These are phyloP conservation scores for Sextonia rubra DNA, from an alignment of 164 flowering plant genomes.

Conservation along the genomic window DNA sequence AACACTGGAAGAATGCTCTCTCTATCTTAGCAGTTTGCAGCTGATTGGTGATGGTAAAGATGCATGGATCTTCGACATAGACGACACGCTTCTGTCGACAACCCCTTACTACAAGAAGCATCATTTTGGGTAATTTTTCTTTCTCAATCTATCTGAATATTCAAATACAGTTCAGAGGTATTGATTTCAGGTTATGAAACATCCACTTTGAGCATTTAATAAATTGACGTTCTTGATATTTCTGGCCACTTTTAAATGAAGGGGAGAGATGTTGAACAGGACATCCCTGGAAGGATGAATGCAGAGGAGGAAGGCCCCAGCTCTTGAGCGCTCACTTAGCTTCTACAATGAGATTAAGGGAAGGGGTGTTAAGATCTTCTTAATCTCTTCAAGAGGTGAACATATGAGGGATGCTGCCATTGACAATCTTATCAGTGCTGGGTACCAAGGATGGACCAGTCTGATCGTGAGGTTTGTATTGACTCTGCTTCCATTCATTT, in stretches of 20 bases:
- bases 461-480: constrained; percentile 50
- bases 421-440: constrained; percentile 61
- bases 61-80: constrained; percentile 76
- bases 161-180: neutral
- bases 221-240: neutral
- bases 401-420: constrained; percentile 52
- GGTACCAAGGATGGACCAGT: constrained; percentile 56
- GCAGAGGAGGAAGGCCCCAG: constrained; percentile 53
- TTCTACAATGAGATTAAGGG: constrained; percentile 55
- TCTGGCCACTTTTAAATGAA: constrained; percentile 6
- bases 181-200: neutral
- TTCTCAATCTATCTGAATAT: neutral
- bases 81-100: constrained; percentile 64
- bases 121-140: constrained; percentile 43
- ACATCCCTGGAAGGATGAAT: constrained; percentile 57
- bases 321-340: constrained; percentile 37
- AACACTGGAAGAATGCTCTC: constrained; percentile 42
- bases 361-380: constrained; percentile 48
- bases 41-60: constrained; percentile 47
- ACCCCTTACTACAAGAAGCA: constrained; percentile 63
- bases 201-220: too few species aligned
- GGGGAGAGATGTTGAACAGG: constrained; percentile 56
- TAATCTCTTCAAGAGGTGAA: constrained; percentile 63
- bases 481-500: too few species aligned
- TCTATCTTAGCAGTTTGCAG: constrained; percentile 38